Evolutionary conservation across 2,329 filamentous ascomycete species (phyloP).

Genomic region (Aspergillus udagawae): DNA sequence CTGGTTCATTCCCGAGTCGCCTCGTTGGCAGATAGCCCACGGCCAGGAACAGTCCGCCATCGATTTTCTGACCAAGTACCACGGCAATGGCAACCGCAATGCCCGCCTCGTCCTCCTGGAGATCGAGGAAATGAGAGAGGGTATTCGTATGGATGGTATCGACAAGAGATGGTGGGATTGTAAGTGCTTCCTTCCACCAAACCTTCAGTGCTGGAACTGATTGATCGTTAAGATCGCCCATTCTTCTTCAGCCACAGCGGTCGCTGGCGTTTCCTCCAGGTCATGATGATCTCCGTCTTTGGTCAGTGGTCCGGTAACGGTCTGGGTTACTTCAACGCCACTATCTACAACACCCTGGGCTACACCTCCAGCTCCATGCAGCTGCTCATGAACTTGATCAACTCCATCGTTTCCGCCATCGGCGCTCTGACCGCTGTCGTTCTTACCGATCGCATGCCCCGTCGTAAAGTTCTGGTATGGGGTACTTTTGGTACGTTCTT

Average conservation of each 20-base stretch:
- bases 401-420: constrained; percentile 44
- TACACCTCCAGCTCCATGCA: constrained; percentile 31
- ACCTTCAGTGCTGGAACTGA: not conserved
- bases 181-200: constrained; percentile 18
- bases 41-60: constrained; percentile 19
- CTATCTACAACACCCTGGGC: constrained; percentile 39
- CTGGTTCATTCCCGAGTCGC: constrained; percentile 58
- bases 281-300: constrained; percentile 50
- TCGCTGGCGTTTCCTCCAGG: constrained; percentile 48
- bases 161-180: constrained; percentile 49
- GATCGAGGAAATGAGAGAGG: constrained; percentile 28
- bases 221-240: constrained; percentile 36
- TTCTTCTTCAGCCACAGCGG: constrained; percentile 44
- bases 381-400: constrained; percentile 47
- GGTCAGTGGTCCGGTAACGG: constrained; percentile 52
- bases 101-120: constrained; percentile 24
- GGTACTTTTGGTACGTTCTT: constrained; percentile 36
- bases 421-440: constrained; percentile 44
- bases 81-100: constrained; percentile 24
- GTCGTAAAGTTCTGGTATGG: constrained; percentile 44
- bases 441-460: constrained; percentile 45
- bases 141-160: constrained; percentile 44
- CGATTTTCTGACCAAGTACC: constrained; percentile 22
- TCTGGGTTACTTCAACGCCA: constrained; percentile 50
- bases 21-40: constrained; percentile 19